Evolutionary conservation across 2,329 filamentous ascomycete genomes (phyloP), one percentile per base, ranked within the genome.

Genomic region (Neoascochyta sp.): DNA sequence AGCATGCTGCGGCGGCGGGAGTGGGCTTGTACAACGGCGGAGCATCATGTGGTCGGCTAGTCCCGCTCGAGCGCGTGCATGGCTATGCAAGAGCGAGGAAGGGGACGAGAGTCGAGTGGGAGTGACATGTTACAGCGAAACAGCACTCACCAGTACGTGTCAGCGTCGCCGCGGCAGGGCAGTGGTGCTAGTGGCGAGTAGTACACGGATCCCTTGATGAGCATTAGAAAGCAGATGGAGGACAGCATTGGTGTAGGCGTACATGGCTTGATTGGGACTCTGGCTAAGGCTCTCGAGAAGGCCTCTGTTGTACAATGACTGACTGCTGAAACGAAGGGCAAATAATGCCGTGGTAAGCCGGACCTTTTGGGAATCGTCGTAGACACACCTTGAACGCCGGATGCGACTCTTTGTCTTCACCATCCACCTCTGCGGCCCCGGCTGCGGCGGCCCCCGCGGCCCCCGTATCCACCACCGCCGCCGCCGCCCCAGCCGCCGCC

Each of bases 341-440:
- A 44, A 31, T 41, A 39, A 49, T 44, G 37, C 50, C 54, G 46
- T 45, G 39, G 55, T 60, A 58, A 61, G 57, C 42, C 43, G 46
- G 41, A 45, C 45, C 36, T 45, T 45, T 51, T 43, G 43, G 47
- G 46, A 47, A 48, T 52, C 45, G 32, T 49, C 53, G 45, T 55
- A 40, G 36, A 61, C 57, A 61, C 55, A 61, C 57, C 57, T 57
- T 54, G 42, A 55, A 60, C 54, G 50, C 55, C 55, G 32, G 39
- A 43, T 32, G 39, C 27, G 32, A 47, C 27, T 27, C 34, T 50
- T n/a, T n/a, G n/a, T n/a, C n/a, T n/a, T n/a, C 43, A 61, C 54
- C 57, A 59, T 24, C 49, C 49, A 12, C 54, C 50, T 30, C 52
- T 39, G 33, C 52, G 36, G 23, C 53, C 49, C 20, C 52, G 43